phyloP scores from a whole-genome alignment of 768 basidiomycete species.

The Amanita muscaria region DNA sequence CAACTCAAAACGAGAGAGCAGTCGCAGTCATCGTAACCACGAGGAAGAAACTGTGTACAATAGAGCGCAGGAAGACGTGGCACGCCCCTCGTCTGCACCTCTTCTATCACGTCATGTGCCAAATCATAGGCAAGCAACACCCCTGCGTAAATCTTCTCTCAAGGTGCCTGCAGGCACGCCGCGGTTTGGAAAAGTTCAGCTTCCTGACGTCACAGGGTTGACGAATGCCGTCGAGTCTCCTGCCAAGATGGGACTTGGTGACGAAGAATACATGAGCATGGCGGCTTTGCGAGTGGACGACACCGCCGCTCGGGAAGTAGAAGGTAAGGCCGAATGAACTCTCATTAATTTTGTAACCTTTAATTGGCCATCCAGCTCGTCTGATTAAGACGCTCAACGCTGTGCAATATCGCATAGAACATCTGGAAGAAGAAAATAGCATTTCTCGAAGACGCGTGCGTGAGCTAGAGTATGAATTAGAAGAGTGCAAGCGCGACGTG shows the following conservation, averaged over 20 bases:
- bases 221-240: slow-evolving; percentile 75
- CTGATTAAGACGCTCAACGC: slow-evolving; percentile 50
- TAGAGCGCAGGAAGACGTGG: not conserved
- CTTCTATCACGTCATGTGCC: slow-evolving; percentile 5
- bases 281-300: slow-evolving; percentile 37
- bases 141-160: slow-evolving; percentile 14
- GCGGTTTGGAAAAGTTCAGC: slow-evolving; percentile 33
- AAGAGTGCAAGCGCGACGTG: slow-evolving; percentile 75
- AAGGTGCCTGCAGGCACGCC: slow-evolving; percentile 21
- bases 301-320: slow-evolving; percentile 42
- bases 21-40: not conserved
- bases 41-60: not conserved
- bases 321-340: slow-evolving; percentile 36
- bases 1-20: slow-evolving; percentile 1
- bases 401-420: slow-evolving; percentile 59
- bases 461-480: slow-evolving; percentile 82
- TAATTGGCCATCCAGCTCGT: slow-evolving; percentile 34
- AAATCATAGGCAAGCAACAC: slow-evolving; percentile 12
- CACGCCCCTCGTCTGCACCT: not conserved
- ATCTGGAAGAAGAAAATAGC: slow-evolving; percentile 75
- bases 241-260: slow-evolving; percentile 31
- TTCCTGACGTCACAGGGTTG: slow-evolving; percentile 80
- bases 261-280: slow-evolving; percentile 31
- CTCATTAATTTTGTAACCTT: not conserved
- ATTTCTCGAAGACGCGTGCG: slow-evolving; percentile 75